Evolutionary conservation across 164 flowering plant species (phyloP).

Genomic region (Nymphaea colorata): DNA sequence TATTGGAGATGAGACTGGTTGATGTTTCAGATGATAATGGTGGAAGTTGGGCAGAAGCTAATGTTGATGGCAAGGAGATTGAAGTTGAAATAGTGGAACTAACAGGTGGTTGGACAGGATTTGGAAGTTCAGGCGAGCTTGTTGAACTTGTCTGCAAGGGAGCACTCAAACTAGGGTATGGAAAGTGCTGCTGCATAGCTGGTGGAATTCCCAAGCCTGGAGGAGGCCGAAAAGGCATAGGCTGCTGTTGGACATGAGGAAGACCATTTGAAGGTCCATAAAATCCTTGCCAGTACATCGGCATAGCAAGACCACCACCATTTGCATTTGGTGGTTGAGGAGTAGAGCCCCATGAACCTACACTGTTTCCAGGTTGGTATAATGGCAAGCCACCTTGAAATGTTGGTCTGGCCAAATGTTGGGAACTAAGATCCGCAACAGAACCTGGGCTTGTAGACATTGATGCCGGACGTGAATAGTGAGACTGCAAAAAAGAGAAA

Average conservation of each 20-base stretch:
- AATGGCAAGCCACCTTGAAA: conserved; percentile 69
- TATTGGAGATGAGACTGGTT: conserved; percentile 24
- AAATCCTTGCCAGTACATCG: conserved; percentile 88
- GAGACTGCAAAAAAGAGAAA: conserved; percentile 52
- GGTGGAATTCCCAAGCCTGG: conserved; percentile 62
- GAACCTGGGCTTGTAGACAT: conserved; percentile 53
- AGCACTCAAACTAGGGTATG: conserved; percentile 42
- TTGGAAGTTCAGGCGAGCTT: conserved; percentile 31
- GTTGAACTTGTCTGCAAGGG: conserved; percentile 33
- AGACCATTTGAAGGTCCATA: conserved; percentile 67
- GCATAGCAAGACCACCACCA: conserved; percentile 59
- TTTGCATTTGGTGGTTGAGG: conserved; percentile 48
- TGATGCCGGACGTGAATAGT: conserved; percentile 52
- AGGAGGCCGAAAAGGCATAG: conserved; percentile 57
- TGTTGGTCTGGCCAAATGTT: conserved; percentile 42
- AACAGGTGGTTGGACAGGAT: conserved; percentile 26
- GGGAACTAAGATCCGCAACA: conserved; percentile 36
- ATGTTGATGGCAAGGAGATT: conserved; percentile 21
- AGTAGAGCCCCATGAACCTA: conserved; percentile 72
- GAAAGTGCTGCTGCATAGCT: conserved; percentile 67
- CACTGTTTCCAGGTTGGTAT: conserved; percentile 65
- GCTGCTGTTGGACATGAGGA: conserved; percentile 58
- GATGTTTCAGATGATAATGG: conserved; percentile 30
- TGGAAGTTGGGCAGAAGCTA: conserved; percentile 34
- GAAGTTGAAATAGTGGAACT: conserved; percentile 29